Conservation (phyloP, 1,139 yeast species). For the Sugiyamaella xylanicola region DNA sequence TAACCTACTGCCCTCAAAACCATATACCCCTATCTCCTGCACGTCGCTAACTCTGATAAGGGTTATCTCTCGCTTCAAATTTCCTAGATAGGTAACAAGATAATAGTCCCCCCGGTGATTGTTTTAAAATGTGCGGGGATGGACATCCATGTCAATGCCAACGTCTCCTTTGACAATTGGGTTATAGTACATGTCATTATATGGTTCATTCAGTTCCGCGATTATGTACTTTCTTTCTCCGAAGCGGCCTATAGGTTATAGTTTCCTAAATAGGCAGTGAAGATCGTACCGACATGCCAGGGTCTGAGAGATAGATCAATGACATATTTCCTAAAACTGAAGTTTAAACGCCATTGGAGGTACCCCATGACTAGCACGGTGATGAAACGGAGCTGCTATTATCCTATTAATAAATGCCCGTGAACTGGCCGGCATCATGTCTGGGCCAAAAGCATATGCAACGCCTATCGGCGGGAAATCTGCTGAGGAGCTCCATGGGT, state of each 20-base stretch:
- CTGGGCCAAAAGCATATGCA: no score
- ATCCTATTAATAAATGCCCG: background rate
- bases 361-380: background rate
- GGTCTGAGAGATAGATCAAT: background rate
- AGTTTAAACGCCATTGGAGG: conserved; percentile 6
- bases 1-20: no score
- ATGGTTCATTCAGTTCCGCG: background rate
- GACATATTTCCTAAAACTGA: conserved; percentile 9
- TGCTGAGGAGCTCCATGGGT: no score
- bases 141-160: background rate
- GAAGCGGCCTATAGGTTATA: conserved; percentile 1
- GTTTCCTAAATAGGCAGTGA: conserved; percentile 5
- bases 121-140: no score
- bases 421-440: no score
- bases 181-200: no score
- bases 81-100: conserved; percentile 15
- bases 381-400: background rate
- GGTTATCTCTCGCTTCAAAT: conserved; percentile 5
- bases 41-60: conserved; percentile 1
- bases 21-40: background rate
- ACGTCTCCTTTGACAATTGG: no score
- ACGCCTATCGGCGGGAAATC: no score
- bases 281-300: background rate
- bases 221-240: no score
- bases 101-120: no score